phyloP scores from a whole-genome alignment of 352 stramenopile genomes.

The Pythium utonaiense region DNA sequence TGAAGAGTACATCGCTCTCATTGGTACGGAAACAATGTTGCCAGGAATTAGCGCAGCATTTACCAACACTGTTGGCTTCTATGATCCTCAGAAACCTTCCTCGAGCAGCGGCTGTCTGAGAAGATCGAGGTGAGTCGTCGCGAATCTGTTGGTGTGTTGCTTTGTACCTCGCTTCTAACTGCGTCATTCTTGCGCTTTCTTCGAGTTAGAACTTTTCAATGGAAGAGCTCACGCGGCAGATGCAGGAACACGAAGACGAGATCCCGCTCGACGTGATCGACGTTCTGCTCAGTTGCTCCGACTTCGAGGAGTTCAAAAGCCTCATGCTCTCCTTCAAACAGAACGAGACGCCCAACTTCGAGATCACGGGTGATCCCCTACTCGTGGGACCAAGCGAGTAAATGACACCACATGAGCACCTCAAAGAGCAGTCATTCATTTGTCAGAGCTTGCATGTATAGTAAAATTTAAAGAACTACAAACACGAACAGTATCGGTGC shows the following conservation, averaged over 20 bases:
- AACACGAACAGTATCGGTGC: background rate
- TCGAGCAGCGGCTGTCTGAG: slow-evolving; percentile 56
- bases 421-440: background rate
- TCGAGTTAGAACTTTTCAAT: slow-evolving; percentile 75
- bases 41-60: too few relatives aligned
- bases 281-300: slow-evolving; percentile 72
- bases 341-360: slow-evolving; percentile 71
- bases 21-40: slow-evolving; percentile 36
- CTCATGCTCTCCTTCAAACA: slow-evolving; percentile 87
- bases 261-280: slow-evolving; percentile 79
- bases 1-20: slow-evolving; percentile 72
- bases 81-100: slow-evolving; percentile 47
- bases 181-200: too few relatives aligned
- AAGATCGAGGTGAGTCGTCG: slow-evolving; percentile 49
- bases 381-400: slow-evolving; percentile 27
- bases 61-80: background rate
- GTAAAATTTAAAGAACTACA: slow-evolving; percentile 5
- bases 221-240: slow-evolving; percentile 72
- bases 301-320: slow-evolving; percentile 88
- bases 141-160: too few relatives aligned
- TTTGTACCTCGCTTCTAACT: background rate
- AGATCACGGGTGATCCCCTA: slow-evolving; percentile 70
- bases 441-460: slow-evolving; percentile 8
- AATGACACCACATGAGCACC: background rate
- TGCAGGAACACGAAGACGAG: slow-evolving; percentile 85